These are phyloP conservation scores for Phytophthora pseudosyringae DNA, from an alignment of 352 stramenopile species.

Conservation along the genomic window DNA sequence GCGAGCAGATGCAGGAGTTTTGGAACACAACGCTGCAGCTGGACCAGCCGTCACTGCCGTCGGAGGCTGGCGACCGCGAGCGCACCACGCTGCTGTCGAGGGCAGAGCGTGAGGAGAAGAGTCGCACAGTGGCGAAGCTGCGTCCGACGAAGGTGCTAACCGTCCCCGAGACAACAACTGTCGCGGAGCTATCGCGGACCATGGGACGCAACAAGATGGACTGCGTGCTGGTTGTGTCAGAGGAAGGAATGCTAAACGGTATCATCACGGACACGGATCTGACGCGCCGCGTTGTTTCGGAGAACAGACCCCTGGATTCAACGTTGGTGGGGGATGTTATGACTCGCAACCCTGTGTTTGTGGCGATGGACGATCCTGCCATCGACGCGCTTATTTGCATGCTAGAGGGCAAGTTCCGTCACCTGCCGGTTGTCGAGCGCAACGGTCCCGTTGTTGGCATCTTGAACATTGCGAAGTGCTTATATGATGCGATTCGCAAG, in stretches of 20 bases:
- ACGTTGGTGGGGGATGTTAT: constrained; percentile 83
- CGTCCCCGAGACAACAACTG: constrained; percentile 70
- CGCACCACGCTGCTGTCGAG: constrained; percentile 67
- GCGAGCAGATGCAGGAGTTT: constrained; percentile 91
- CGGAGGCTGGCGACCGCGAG: constrained; percentile 46
- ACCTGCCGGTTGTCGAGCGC: constrained; percentile 84
- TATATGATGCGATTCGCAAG: constrained; percentile 98
- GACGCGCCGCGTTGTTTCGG: constrained; percentile 80
- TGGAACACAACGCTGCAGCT: constrained; percentile 88
- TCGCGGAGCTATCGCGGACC: constrained; percentile 88
- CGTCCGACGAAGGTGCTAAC: constrained; percentile 92
- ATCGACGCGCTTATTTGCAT: constrained; percentile 89
- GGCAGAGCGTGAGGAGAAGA: constrained; percentile 69
- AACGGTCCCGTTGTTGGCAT: constrained; percentile 93
- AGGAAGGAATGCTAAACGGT: constrained; percentile 89
- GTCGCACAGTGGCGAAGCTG: constrained; percentile 81
- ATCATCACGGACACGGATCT: constrained; percentile 96
- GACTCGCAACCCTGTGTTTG: constrained; percentile 86
- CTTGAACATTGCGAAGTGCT: constrained; percentile 98
- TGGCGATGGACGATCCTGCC: constrained; percentile 80
- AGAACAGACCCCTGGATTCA: constrained; percentile 75
- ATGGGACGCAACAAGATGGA: constrained; percentile 93
- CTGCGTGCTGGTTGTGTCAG: constrained; percentile 93
- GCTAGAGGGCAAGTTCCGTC: constrained; percentile 89
- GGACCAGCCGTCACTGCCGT: constrained; percentile 60